Evolutionary conservation across 2,329 filamentous ascomycete genomes (phyloP), one percentile per base, ranked within the genome.

Genomic region (Thielaviopsis euricoi): DNA sequence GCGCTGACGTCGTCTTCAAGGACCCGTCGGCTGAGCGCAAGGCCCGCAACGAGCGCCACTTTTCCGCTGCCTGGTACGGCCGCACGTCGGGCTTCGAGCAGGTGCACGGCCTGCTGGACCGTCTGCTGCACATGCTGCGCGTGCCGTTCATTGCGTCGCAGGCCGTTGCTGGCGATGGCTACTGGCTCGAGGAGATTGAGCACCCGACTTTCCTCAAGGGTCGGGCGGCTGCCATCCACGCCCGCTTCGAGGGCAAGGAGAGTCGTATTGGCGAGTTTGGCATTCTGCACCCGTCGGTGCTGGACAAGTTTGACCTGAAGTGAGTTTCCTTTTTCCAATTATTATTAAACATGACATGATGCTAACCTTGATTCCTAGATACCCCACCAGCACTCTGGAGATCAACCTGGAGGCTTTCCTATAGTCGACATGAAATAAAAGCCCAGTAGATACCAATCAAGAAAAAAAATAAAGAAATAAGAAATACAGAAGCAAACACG

Each of bases 31-130:
- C 83, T 52, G 93, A 98, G 77, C 82, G 93, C 63, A 89, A 89
- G 74, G 86, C 83, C 64, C 82, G 89, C 64, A 98, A 98, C 70
- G 88, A 96, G 76, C 79, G 91, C 58, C 91, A 95, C 73, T 97
- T 95, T 69, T 89, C 88, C n/a, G 93, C 90, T 10, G 90, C 89
- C 1, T 95, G 86, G 80, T 96, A 91, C 71, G 90, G 90, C 67
- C 95, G 93, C 77, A 88, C 83, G 3, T 89, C 85, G 64, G 93
- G 94, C 49, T 98, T 98, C 70, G 93, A 98, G 73, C 76, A 94
- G 62, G 89, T 98, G 2, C 94, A 98, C 72, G 93, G 93, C 59
- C 78, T 98, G 63, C 75, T 98, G 50, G 93, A 98, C 71, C 85
- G 93, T 56, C 74, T 97, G 62, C 85, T 98, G 79, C 75, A 87